Percentiles rank a stretch among this genome's conserved stretches.
Conservation (phyloP, 1,284 basidiomycete species). For the Farysia itapuensis region DNA sequence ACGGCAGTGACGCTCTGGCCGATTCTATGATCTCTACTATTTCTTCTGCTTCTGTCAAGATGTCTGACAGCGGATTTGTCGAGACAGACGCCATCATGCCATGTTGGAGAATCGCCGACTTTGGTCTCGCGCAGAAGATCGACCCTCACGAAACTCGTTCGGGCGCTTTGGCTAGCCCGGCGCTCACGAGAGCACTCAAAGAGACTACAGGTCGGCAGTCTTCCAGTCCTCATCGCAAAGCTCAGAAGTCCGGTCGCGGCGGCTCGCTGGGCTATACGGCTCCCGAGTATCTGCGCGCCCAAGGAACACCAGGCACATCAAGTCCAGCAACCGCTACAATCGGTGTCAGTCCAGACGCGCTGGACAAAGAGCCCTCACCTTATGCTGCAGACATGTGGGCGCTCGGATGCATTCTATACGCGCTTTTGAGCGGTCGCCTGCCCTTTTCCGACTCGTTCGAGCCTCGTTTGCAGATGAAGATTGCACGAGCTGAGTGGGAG, state of each 20-base stretch:
- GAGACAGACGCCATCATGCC: slow-evolving; percentile 63
- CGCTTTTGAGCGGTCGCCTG: slow-evolving; percentile 42
- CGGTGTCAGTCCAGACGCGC: neutral
- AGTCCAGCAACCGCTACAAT: slow-evolving; percentile 7
- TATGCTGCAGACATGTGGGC: slow-evolving; percentile 54
- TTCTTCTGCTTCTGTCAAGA: slow-evolving; percentile 4
- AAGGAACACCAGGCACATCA: slow-evolving; percentile 10
- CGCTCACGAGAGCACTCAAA: slow-evolving; percentile 27
- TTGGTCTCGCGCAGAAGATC: slow-evolving; percentile 69
- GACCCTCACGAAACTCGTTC: slow-evolving; percentile 4
- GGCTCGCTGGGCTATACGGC: slow-evolving; percentile 49
- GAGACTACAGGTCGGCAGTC: neutral
- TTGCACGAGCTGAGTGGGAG: slow-evolving; percentile 49
- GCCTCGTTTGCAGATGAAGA: slow-evolving; percentile 51
- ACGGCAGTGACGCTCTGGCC: neutral
- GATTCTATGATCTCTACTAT: slow-evolving; percentile 19
- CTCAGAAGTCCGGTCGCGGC: slow-evolving; percentile 16
- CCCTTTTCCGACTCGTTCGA: slow-evolving; percentile 51
- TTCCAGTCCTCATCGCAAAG: neutral
- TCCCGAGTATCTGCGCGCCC: slow-evolving; percentile 41
- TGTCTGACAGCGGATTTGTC: slow-evolving; percentile 46
- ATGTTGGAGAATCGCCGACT: slow-evolving; percentile 68
- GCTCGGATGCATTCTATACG: slow-evolving; percentile 51
- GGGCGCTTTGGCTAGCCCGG: slow-evolving; percentile 5
- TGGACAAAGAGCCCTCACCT: slow-evolving; percentile 23